Percentiles rank a stretch among this genome's conserved stretches.
Evolutionary conservation across 805 yeast genomes (phyloP).

Genomic region (Nakazawaea sp.): DNA sequence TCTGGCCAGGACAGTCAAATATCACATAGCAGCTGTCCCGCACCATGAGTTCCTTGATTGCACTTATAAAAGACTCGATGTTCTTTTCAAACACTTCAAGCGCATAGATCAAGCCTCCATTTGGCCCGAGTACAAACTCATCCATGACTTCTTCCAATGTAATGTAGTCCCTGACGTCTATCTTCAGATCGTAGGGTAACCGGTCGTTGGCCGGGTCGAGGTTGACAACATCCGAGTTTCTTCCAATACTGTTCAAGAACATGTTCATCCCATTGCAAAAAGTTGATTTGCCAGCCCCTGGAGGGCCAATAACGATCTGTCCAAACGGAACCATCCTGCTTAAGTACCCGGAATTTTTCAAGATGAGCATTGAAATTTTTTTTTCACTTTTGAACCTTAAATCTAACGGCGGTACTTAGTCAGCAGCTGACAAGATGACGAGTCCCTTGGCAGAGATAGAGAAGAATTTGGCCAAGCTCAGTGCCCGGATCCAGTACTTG

Average conservation of each 20-base stretch:
- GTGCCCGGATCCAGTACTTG: constrained; percentile 20
- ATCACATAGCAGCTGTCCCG: constrained; percentile 59
- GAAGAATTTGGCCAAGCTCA: constrained; percentile 12
- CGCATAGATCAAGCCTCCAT: constrained; percentile 89
- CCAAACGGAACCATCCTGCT: constrained; percentile 55
- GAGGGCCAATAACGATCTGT: constrained; percentile 94
- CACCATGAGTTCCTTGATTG: constrained; percentile 40
- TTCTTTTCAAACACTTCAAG: constrained; percentile 58
- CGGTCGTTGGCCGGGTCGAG: constrained; percentile 77
- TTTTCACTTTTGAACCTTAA: not conserved
- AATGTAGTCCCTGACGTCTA: constrained; percentile 51
- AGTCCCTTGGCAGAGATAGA: constrained; percentile 15
- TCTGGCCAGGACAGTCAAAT: constrained; percentile 95
- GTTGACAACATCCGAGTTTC: constrained; percentile 78
- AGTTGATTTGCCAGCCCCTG: constrained; percentile 96
- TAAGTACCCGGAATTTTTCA: too few species aligned
- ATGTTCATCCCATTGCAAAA: constrained; percentile 91
- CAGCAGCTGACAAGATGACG: too few species aligned
- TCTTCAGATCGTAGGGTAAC: constrained; percentile 44
- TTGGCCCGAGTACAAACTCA: constrained; percentile 48
- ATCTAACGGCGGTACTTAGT: too few species aligned
- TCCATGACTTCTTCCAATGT: constrained; percentile 56
- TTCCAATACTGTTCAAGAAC: constrained; percentile 88
- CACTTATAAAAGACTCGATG: constrained; percentile 50
- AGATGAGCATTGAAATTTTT: not conserved